Evolutionary conservation across 2,329 filamentous ascomycete genomes (phyloP).

Genomic region (Dryadomyces sulphureus): DNA sequence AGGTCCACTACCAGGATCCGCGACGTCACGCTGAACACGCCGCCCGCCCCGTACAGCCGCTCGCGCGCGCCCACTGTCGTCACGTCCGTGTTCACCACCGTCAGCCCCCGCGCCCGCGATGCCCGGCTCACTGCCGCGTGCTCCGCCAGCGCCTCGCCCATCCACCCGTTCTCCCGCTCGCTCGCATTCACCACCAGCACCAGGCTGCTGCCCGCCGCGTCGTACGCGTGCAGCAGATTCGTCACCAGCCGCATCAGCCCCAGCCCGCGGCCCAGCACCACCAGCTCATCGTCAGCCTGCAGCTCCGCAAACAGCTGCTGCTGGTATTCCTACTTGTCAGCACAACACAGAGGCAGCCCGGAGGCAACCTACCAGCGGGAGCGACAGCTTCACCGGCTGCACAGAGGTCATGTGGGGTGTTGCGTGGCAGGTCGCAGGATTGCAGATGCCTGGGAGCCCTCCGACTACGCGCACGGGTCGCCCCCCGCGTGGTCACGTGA

Average conservation of each 20-base stretch:
- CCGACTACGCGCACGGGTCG: not conserved
- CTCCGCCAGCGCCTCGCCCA: conserved; percentile 89
- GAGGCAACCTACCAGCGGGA: conserved; percentile 45
- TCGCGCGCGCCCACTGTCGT: conserved; percentile 77
- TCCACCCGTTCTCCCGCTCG: conserved; percentile 90
- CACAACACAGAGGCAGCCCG: not conserved
- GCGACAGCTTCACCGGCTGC: conserved; percentile 66
- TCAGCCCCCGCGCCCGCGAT: conserved; percentile 69
- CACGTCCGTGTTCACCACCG: conserved; percentile 85
- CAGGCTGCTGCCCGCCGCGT: conserved; percentile 87
- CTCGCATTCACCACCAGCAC: conserved; percentile 81
- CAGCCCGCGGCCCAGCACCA: conserved; percentile 80
- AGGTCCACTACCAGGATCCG: conserved; percentile 90
- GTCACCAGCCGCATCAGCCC: conserved; percentile 81
- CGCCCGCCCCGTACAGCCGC: conserved; percentile 80
- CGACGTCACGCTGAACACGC: conserved; percentile 91
- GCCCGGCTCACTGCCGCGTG: conserved; percentile 83
- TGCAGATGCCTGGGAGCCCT: not conserved
- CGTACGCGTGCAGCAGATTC: conserved; percentile 94
- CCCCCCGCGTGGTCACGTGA: conserved; percentile 1
- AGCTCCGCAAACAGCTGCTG: conserved; percentile 89
- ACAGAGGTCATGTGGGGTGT: conserved; percentile 31
- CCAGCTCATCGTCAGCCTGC: conserved; percentile 80
- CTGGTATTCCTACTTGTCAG: conserved; percentile 58
- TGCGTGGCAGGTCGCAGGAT: not conserved